A percentile compares a stretch with the other conserved stretches of the same genome.
Conservation (phyloP, 768 basidiomycete genomes). For the Rhizopogon vinicolor region DNA sequence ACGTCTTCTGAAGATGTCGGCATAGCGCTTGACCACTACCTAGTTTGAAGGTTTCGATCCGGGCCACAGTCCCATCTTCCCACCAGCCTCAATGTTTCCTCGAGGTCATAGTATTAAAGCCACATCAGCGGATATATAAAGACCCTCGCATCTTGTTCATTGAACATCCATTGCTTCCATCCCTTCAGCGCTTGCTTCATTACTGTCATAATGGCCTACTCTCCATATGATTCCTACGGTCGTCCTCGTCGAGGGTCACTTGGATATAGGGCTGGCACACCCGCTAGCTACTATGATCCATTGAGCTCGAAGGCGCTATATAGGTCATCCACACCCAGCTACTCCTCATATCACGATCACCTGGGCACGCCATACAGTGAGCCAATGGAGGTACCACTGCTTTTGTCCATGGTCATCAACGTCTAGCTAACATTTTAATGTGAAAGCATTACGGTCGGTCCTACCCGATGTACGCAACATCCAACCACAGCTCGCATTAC, state of each 20-base stretch:
- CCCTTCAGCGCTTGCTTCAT: constrained; percentile 4
- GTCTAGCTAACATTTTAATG: constrained; percentile 1
- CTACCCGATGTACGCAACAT: constrained; percentile 44
- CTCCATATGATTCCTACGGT: constrained; percentile 12
- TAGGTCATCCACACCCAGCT: background rate
- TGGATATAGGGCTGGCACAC: constrained; percentile 24
- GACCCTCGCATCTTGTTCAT: background rate
- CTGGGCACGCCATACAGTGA: constrained; percentile 33
- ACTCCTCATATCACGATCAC: constrained; percentile 10
- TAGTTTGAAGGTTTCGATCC: constrained; percentile 10
- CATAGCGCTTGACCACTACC: constrained; percentile 5
- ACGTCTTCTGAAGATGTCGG: background rate
- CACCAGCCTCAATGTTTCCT: constrained; percentile 21
- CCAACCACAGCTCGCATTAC: constrained; percentile 33
- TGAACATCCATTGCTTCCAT: constrained; percentile 1
- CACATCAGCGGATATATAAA: constrained; percentile 21
- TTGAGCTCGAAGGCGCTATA: background rate
- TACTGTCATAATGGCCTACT: constrained; percentile 34
- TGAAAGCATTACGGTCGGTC: constrained; percentile 36
- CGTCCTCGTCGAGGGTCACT: constrained; percentile 29
- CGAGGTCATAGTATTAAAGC: constrained; percentile 22
- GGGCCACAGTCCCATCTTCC: constrained; percentile 13
- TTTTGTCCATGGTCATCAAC: background rate
- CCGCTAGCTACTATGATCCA: constrained; percentile 4
- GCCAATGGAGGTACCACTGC: constrained; percentile 20